Evolutionary conservation across 164 flowering plant species (phyloP).

Genomic region (Sextonia rubra): DNA sequence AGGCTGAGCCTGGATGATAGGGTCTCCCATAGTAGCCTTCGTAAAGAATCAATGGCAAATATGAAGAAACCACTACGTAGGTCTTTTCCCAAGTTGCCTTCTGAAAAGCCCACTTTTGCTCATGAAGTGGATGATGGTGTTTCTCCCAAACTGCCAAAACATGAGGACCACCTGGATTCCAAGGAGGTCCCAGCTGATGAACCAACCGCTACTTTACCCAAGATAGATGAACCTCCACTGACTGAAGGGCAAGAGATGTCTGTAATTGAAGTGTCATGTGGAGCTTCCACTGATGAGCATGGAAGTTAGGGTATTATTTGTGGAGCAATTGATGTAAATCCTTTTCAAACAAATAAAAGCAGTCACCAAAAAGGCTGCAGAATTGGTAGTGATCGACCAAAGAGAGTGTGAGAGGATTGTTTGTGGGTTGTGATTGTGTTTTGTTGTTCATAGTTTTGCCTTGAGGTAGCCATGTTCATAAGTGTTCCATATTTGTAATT

Average conservation of each 20-base stretch:
- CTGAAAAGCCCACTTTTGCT: conserved; percentile 46
- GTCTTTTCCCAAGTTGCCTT: conserved; percentile 86
- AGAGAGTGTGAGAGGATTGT: neutral
- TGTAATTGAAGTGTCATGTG: neutral
- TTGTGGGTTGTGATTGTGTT: neutral
- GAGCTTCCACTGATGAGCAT: neutral
- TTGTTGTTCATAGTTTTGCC: neutral
- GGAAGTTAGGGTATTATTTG: neutral
- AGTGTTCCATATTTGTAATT: no score
- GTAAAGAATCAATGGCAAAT: conserved; percentile 33
- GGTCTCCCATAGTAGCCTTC: conserved; percentile 25
- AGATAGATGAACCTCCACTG: neutral
- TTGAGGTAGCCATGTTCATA: neutral
- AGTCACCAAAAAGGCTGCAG: neutral
- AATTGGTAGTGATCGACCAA: neutral
- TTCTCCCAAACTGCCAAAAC: conserved; percentile 7
- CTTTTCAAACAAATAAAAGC: neutral
- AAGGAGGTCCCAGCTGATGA: neutral
- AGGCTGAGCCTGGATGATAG: conserved; percentile 73
- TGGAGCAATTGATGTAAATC: no score
- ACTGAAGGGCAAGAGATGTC: neutral
- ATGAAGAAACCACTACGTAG: conserved; percentile 62
- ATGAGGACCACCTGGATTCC: neutral
- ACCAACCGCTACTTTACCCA: neutral
- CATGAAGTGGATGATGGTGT: conserved; percentile 21